Base-by-base conservation (phyloP, 495 filamentous ascomycete genomes). In the Articulospora tetracladia region DNA sequence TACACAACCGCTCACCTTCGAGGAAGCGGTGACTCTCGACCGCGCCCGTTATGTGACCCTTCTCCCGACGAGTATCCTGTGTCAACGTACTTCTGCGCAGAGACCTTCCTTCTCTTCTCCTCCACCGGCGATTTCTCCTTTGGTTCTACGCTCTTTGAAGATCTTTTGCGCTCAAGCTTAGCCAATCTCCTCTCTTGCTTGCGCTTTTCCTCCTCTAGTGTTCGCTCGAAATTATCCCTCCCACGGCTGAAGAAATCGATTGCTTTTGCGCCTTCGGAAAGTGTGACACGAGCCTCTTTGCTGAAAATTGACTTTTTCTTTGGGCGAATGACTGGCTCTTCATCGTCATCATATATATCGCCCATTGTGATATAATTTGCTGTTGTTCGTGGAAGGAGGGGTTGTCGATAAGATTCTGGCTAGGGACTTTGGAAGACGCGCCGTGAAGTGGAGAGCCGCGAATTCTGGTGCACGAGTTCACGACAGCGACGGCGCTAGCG, bases 231-330 rank as follows among this genome's bases (percentile, higher is more conserved):
- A 1, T 83, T 80, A 58, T 88, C 83, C 53, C 80, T 79, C 15
- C 85, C 84, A 26, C 85, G 83, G 32, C 83, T 83, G 66, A 91
- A 93, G 46, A 92, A 81, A 20, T 86, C 80, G 7, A 81, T 62
- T 12, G 74, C 72, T 26, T 82, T 75, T 24, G 77, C 75, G 17
- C 59, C 58, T 34, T 53, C 62, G 1, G 73, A 62, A 2, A 70
- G 73, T 44, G 70, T 79, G 39, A 80, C 76, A 72, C 78, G 86
- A 0, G 80, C 77, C 26, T 86, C 84, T 68, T 84, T 86, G 32
- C 86, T 91, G 69, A 91, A 91, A 28, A 91, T 78, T 0, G 79
- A 77, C 54, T 77, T 79, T 76, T 86, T 89, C 19, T 62, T 50
- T 26, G 68, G 58, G 11, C 63, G 30, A 51, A 34, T 34, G 23